These are phyloP conservation scores for Protomyces arabidopsidicola DNA, from an alignment of 1,139 yeast genomes.

Conservation along the genomic window DNA sequence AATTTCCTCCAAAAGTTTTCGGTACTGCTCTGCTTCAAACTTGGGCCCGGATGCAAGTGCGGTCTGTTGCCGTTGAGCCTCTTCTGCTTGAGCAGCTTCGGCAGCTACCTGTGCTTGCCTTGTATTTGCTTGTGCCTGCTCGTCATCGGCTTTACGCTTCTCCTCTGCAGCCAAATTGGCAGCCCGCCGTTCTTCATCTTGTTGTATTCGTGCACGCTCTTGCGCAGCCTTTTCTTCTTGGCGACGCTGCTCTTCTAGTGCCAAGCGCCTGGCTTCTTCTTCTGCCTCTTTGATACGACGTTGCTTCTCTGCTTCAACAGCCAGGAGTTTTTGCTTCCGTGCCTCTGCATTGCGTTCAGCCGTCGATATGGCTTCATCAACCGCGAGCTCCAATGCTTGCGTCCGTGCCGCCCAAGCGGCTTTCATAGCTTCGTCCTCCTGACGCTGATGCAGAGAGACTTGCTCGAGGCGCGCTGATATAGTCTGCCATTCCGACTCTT, in stretches of 20 bases:
- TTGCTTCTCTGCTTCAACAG: background rate
- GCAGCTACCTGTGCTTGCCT: background rate
- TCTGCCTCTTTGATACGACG: conserved; percentile 6
- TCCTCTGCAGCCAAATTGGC: conserved; percentile 2
- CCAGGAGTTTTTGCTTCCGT: conserved; percentile 1
- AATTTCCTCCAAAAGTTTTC: conserved; percentile 46
- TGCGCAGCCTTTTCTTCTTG: background rate
- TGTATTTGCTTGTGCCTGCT: conserved; percentile 30
- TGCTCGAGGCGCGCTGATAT: background rate
- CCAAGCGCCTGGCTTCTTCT: conserved; percentile 1
- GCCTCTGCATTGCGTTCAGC: conserved; percentile 8
- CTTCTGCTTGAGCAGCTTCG: conserved; percentile 34
- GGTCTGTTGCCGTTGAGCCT: conserved; percentile 33
- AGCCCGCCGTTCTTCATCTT: conserved; percentile 14
- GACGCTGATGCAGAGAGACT: conserved; percentile 1
- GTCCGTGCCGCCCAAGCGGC: background rate
- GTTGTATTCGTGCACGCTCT: conserved; percentile 5
- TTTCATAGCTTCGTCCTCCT: conserved; percentile 5
- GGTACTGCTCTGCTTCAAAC: conserved; percentile 34
- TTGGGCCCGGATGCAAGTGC: conserved; percentile 34
- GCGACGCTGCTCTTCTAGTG: conserved; percentile 25
- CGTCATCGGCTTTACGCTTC: conserved; percentile 17
- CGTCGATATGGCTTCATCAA: background rate
- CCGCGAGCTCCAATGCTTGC: background rate
- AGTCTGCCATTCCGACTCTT: background rate